Base-by-base conservation (phyloP, 208 protist species). In the Crithidia fasciculata region DNA sequence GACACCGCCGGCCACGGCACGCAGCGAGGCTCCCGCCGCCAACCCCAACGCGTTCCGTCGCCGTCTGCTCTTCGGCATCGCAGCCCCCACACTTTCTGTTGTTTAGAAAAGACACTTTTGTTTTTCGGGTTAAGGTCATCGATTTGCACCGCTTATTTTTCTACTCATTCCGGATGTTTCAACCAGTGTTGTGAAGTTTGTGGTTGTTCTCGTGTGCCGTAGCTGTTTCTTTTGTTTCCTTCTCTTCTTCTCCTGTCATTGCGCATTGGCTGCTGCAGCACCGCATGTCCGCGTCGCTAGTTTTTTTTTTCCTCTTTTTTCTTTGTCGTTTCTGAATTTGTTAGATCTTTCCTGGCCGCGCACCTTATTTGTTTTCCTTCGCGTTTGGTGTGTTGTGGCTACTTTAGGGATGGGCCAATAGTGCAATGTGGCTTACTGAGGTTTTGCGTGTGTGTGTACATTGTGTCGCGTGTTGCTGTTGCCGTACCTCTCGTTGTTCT, bases 41-140 rank as follows among this genome's bases (percentile, higher is more conserved):
- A 78, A 78, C 52, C 57, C 63, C 28, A 85, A 66, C 61, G 69
- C 60, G 15, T 88, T 80, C 45, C 79, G 80, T 49, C 66, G 53
- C 39, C 78, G 77, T 44, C 58, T 88, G 36, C 52, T 88, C 19
- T 88, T 88, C 37, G 66, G 72, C 54, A 56, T 82, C 8, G 54
- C 56, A 0, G 69, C 83, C 2, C 83, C 83, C 3, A 64, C 69
- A 16, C 43, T 74, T 41, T 53, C 19, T 12, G 41, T 55, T 3
- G 28, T 54, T 28, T 78, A 78, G 19, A 13, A 12, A 47, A 8
- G 5, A 40, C 5, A 3, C 13, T 4, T 40, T 6, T 59, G 2
- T 19, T 9, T 40, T 15, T 15, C 45, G 45, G 7, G 9, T 49
- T 28, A 28, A 28, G 0, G 28, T 28, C 28, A 28, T 2, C 28